A percentile compares a stretch with the other conserved stretches of the same genome.
These are phyloP conservation scores for Fraxinus sp. DNA, from an alignment of 305 asterid genomes.

Conservation along the genomic window DNA sequence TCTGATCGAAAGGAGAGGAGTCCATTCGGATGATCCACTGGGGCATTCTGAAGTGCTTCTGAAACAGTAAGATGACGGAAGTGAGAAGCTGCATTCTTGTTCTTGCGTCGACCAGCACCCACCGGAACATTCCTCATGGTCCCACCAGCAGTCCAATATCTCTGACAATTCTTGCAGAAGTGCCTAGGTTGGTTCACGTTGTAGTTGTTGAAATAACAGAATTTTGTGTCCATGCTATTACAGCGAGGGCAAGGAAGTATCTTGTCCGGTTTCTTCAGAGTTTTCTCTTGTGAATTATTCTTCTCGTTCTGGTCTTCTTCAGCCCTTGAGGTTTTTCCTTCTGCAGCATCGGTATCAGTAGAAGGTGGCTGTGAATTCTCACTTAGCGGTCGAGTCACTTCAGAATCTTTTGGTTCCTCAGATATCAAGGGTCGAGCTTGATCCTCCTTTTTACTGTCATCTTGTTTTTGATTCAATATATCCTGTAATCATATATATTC, in stretches of 20 bases:
- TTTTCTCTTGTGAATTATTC: constrained; percentile 52
- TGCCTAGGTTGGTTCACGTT: constrained; percentile 92
- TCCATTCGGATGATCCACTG: constrained; percentile 45
- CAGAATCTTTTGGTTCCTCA: constrained; percentile 39
- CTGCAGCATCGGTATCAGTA: constrained; percentile 33
- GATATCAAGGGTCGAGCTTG: constrained; percentile 30
- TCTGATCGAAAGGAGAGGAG: constrained; percentile 62
- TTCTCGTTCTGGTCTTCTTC: constrained; percentile 54
- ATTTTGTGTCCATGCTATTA: constrained; percentile 94
- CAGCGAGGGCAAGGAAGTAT: constrained; percentile 95
- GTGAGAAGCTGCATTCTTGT: constrained; percentile 61
- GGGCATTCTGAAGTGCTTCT: constrained; percentile 42
- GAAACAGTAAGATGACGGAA: constrained; percentile 53
- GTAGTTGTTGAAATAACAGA: constrained; percentile 91
- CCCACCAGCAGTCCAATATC: constrained; percentile 99
- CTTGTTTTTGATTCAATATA: constrained; percentile 25
- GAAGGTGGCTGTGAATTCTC: constrained; percentile 38
- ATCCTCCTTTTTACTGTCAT: constrained; percentile 36
- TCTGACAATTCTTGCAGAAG: constrained; percentile 93
- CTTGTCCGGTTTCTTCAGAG: constrained; percentile 80
- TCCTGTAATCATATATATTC: constrained; percentile 41
- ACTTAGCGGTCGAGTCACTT: constrained; percentile 20
- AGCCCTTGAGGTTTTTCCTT: constrained; percentile 35
- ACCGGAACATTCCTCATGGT: constrained; percentile 92
- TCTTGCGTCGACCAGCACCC: constrained; percentile 97